A percentile compares a stretch with the other conserved stretches of the same genome.
Conservation (phyloP, 2,329 filamentous ascomycete genomes). For the Aspergillus felis region DNA sequence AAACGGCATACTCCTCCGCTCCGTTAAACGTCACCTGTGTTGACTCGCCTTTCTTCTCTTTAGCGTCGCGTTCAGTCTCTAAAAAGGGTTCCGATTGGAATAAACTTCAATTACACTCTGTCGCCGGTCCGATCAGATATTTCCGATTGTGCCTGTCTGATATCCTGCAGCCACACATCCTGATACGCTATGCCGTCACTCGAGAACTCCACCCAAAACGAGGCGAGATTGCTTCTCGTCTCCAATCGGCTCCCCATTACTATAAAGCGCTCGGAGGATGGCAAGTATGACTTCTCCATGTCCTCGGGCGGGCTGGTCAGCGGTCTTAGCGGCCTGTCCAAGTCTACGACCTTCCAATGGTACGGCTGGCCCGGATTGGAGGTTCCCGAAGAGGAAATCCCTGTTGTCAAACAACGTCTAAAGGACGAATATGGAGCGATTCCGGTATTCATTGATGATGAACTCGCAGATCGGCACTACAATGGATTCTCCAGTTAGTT, state of each 20-base stretch:
- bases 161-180: not conserved
- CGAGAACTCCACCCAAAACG: conserved; percentile 30
- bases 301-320: conserved; percentile 95
- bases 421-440: conserved; percentile 85
- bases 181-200: conserved; percentile 31
- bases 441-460: conserved; percentile 89
- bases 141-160: not conserved
- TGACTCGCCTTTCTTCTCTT: not conserved
- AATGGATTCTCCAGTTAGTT: conserved; percentile 91
- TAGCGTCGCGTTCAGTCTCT: not conserved
- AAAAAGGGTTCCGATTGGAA: not conserved
- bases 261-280: conserved; percentile 89
- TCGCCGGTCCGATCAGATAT: not conserved
- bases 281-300: conserved; percentile 90
- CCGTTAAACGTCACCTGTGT: not conserved
- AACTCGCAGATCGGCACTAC: conserved; percentile 91
- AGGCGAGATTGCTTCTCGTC: conserved; percentile 67
- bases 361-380: conserved; percentile 97
- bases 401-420: conserved; percentile 69
- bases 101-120: not conserved
- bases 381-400: conserved; percentile 77
- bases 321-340: conserved; percentile 83
- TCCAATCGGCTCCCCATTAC: conserved; percentile 96
- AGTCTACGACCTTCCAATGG: conserved; percentile 94
- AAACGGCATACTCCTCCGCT: not conserved